Conservation (phyloP, 2,329 filamentous ascomycete species). For the Fusarium setosum region DNA sequence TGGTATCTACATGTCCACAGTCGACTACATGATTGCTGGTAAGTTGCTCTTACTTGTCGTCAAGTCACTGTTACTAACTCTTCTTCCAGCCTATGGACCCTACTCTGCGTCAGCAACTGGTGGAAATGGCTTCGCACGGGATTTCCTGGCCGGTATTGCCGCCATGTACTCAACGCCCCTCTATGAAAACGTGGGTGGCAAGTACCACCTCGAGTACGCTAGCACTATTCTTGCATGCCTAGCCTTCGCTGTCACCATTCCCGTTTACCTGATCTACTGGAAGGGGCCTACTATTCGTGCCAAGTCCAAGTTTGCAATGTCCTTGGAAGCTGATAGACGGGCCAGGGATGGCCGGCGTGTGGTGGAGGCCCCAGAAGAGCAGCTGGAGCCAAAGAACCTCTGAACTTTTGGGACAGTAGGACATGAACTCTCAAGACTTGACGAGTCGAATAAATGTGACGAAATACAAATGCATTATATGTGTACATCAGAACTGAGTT, state of each 20-base stretch:
- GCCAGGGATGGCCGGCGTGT: neutral
- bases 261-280: constrained; percentile 75
- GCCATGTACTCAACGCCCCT: constrained; percentile 74
- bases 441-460: too few relatives aligned
- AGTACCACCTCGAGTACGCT: constrained; percentile 64
- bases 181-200: constrained; percentile 64
- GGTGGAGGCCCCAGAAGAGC: neutral
- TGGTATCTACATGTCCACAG: constrained; percentile 77
- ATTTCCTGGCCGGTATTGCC: constrained; percentile 76
- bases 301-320: constrained; percentile 70
- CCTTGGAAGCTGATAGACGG: neutral
- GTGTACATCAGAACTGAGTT: too few relatives aligned
- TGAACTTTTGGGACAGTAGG: neutral
- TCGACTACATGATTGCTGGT: constrained; percentile 71
- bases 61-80: neutral
- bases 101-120: constrained; percentile 79
- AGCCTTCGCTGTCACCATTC: constrained; percentile 66
- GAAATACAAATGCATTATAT: too few relatives aligned
- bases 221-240: constrained; percentile 72
- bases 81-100: constrained; percentile 69
- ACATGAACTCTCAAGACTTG: too few relatives aligned
- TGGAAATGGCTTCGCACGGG: constrained; percentile 77
- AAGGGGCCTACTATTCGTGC: constrained; percentile 68
- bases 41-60: neutral
- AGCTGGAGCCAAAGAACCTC: neutral